Base-by-base conservation (phyloP, 306 rosid species). In the Alnus rubra region DNA sequence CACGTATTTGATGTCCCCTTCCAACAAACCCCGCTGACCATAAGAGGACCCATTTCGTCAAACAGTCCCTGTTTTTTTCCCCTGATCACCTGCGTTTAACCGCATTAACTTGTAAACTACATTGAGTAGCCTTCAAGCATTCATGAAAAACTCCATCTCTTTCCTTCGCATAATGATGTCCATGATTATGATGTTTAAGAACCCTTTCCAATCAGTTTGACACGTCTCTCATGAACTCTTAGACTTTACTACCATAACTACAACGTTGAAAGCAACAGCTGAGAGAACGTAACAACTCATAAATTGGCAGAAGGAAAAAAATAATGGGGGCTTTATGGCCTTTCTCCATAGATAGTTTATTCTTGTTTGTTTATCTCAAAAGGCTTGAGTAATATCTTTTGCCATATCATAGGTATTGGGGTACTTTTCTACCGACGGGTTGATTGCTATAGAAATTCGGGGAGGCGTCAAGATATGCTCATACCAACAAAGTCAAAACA, bases 121-220 rank as follows among this genome's bases (percentile, higher is more conserved):
- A 69, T 62, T 80, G 91, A 82, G 91, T 87, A 86, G 70, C 42
- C 52, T 86, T 74, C 69, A 90, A 88, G 93, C 72, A 23, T 23
- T 23, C 83, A 74, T 42, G 18, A 52, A n/a, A 16, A 6, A 13
- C 5, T 42, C 16, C 13, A 14, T 55, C 69, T 35, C 3, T 71
- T 79, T 79, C 77, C 78, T 79, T 47, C 10, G 59, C 51, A 74
- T 54, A 23, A 52, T 67, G 64, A 56, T 76, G 58, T 33, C 70
- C 44, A 48, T 74, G 47, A 75, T 73, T 54, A 72, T 82, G 75
- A 28, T 73, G 35, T 19, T 48, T 42, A 73, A 58, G 71, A 81
- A 76, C 68, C 62, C 44, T 54, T 45, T 76, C 73, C 47, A 55
- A 72, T 39, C 75, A 52, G 73, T 30, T 56, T 51, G 77, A 74